Conservation (phyloP, 2,329 filamentous ascomycete species). For the Aspergillus sp. region DNA sequence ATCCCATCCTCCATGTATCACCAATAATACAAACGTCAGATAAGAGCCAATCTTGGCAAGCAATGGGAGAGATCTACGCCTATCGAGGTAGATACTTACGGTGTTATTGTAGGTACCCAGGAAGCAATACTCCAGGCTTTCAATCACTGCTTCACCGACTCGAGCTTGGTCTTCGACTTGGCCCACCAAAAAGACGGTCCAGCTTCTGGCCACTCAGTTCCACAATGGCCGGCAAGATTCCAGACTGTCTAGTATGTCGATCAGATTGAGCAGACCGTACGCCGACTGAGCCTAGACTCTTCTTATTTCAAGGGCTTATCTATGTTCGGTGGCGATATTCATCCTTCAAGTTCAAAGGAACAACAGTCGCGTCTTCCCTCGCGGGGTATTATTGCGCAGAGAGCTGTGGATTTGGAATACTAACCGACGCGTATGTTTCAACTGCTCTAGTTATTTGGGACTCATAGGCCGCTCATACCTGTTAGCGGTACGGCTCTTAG, state of each 20-base stretch:
- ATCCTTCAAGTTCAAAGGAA: background rate
- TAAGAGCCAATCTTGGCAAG: background rate
- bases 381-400: background rate
- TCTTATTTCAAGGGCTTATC: background rate
- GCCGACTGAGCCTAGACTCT: slow-evolving; percentile 6
- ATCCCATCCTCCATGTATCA: background rate
- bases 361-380: background rate
- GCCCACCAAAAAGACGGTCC: background rate
- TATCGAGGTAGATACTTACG: background rate
- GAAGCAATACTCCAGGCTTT: background rate
- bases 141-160: background rate
- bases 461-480: slow-evolving; percentile 1
- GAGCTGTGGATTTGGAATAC: background rate
- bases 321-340: background rate
- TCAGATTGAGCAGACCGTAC: background rate
- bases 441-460: background rate
- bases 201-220: background rate
- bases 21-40: background rate
- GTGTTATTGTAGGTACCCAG: background rate
- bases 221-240: background rate
- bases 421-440: background rate
- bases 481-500: background rate
- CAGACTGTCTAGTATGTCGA: background rate
- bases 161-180: background rate
- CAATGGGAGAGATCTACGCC: background rate